Conservation (phyloP, 2,329 filamentous ascomycete genomes). For the Ophiosphaerella narmari region DNA sequence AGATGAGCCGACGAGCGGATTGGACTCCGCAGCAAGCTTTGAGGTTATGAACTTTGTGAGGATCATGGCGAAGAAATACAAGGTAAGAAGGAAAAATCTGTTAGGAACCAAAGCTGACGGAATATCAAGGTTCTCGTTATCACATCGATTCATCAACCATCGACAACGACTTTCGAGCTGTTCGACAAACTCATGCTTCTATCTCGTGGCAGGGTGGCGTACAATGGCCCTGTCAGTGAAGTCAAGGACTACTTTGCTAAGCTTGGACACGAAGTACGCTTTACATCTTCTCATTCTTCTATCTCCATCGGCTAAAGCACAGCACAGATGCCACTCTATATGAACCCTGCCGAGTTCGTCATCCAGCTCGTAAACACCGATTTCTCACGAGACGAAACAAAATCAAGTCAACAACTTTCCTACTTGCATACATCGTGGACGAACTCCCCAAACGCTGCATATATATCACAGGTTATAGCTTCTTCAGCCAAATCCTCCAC, state of each 20-base stretch:
- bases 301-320: too few relatives aligned
- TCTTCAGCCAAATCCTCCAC: not conserved
- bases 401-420: slow-evolving; percentile 56
- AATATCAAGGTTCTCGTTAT: slow-evolving; percentile 69
- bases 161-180: slow-evolving; percentile 75
- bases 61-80: slow-evolving; percentile 67
- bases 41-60: slow-evolving; percentile 78
- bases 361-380: slow-evolving; percentile 80
- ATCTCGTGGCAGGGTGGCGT: slow-evolving; percentile 71
- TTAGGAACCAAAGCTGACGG: slow-evolving; percentile 6
- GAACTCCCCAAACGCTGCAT: slow-evolving; percentile 49
- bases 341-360: slow-evolving; percentile 80
- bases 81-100: slow-evolving; percentile 51
- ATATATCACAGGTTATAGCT: slow-evolving; percentile 32
- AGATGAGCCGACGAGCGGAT: slow-evolving; percentile 81
- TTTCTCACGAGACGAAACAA: slow-evolving; percentile 61
- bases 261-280: slow-evolving; percentile 54
- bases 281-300: slow-evolving; percentile 26
- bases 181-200: slow-evolving; percentile 81
- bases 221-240: slow-evolving; percentile 67
- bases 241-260: slow-evolving; percentile 67
- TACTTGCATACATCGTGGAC: slow-evolving; percentile 62
- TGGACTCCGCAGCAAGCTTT: slow-evolving; percentile 76
- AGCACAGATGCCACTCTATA: slow-evolving; percentile 64
- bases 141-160: slow-evolving; percentile 84